Percentiles rank a stretch among this genome's conserved stretches.
phyloP scores from a whole-genome alignment of 495 filamentous ascomycete species.

The Staphylotrichum tortipilum region DNA sequence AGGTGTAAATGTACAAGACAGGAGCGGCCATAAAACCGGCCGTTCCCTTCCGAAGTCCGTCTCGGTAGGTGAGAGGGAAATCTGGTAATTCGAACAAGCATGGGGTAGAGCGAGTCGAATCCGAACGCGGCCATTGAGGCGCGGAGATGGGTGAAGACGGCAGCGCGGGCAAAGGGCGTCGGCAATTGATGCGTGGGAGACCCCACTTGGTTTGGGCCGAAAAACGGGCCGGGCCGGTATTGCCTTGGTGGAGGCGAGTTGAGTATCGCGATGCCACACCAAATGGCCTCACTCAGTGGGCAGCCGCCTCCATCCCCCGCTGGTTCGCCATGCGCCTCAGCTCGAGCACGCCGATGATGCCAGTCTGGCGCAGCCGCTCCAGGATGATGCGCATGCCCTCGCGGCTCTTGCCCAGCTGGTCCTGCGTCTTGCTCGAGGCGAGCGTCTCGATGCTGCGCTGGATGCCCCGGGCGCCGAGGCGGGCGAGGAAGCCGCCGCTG shows the following conservation, averaged over 20 bases:
- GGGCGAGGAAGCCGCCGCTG: constrained; percentile 30
- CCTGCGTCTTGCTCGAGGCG: constrained; percentile 70
- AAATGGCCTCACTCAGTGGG: not conserved
- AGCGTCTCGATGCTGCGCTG: constrained; percentile 87
- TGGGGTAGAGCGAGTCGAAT: too few species aligned
- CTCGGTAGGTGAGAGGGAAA: not conserved
- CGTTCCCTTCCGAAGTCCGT: constrained; percentile 1
- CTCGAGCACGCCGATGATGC: constrained; percentile 80
- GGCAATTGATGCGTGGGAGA: too few species aligned
- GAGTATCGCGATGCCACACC: too few species aligned
- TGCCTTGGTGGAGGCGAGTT: too few species aligned
- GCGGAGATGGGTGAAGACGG: not conserved
- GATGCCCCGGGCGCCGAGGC: constrained; percentile 70
- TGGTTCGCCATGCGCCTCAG: constrained; percentile 52
- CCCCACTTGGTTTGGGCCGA: too few species aligned
- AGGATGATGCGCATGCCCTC: constrained; percentile 94
- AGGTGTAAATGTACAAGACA: constrained; percentile 10
- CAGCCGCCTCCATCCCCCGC: constrained; percentile 17
- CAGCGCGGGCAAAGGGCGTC: not conserved
- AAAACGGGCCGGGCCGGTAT: too few species aligned
- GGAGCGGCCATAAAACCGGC: not conserved
- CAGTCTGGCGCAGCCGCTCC: constrained; percentile 65
- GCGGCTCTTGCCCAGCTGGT: constrained; percentile 77
- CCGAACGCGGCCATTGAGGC: too few species aligned
- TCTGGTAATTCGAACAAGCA: not conserved